A percentile compares a stretch with the other conserved stretches of the same genome.
Conservation (phyloP, 2,329 filamentous ascomycete species). For the Cercospora zeae-maydis region DNA sequence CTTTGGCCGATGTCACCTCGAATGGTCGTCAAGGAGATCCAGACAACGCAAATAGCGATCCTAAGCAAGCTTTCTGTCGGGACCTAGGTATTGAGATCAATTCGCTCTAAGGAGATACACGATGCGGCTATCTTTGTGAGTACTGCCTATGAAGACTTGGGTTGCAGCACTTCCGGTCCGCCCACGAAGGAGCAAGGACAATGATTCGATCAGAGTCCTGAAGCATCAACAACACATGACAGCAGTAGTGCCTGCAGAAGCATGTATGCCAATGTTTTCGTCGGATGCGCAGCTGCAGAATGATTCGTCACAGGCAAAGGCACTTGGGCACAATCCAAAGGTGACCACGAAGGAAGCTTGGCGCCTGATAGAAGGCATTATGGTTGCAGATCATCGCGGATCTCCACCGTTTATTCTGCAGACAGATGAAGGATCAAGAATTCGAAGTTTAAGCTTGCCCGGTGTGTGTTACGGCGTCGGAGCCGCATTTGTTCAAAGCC, state of each 20-base stretch:
- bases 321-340: background rate
- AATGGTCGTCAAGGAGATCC: constrained; percentile 6
- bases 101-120: constrained; percentile 9
- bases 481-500: too few relatives aligned
- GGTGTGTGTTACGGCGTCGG: background rate
- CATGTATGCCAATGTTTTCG: background rate
- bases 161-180: background rate
- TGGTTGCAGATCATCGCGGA: constrained; percentile 1
- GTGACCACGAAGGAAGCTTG: constrained; percentile 7
- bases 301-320: background rate
- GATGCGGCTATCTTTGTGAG: background rate
- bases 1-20: constrained; percentile 19
- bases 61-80: constrained; percentile 26
- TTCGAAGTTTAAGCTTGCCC: background rate
- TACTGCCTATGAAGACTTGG: background rate
- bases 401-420: background rate
- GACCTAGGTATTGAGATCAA: constrained; percentile 25
- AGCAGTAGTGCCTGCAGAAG: background rate
- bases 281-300: background rate
- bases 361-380: background rate
- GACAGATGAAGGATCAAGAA: background rate
- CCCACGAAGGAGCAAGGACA: background rate
- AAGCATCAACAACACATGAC: background rate
- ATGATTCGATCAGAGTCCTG: background rate
- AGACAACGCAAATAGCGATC: constrained; percentile 15